Evolutionary conservation across 805 yeast species (phyloP).

Genomic region (Candida dajiaensis): DNA sequence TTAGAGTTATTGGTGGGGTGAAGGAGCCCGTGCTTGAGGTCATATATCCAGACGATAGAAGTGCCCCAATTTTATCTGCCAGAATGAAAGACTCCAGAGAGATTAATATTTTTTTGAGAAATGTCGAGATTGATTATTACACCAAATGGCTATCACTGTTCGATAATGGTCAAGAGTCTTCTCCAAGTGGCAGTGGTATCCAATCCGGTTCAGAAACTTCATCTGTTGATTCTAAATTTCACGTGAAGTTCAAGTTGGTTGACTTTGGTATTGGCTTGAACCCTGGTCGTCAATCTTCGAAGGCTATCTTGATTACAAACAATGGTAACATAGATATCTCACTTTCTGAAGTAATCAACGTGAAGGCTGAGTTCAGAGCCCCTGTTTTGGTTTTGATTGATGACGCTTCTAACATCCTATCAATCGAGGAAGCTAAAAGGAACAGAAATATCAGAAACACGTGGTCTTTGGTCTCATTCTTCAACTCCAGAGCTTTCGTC

Average conservation of each 20-base stretch:
- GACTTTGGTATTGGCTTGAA: conserved; percentile 57
- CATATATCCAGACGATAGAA: conserved; percentile 29
- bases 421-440: conserved; percentile 24
- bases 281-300: conserved; percentile 57
- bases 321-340: conserved; percentile 50
- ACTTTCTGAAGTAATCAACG: conserved; percentile 25
- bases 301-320: conserved; percentile 43
- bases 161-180: conserved; percentile 19
- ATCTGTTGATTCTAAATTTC: conserved; percentile 6
- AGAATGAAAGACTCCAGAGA: conserved; percentile 30
- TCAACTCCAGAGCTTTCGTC: conserved; percentile 44
- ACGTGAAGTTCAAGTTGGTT: conserved; percentile 24
- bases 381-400: conserved; percentile 56
- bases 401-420: conserved; percentile 39
- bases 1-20: conserved; percentile 6
- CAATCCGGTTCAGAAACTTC: conserved; percentile 6
- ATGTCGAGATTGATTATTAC: conserved; percentile 48
- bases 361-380: conserved; percentile 44
- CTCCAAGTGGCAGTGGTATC: conserved; percentile 4
- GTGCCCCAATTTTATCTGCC: conserved; percentile 36
- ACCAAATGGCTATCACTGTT: conserved; percentile 51
- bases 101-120: conserved; percentile 40
- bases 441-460: conserved; percentile 19
- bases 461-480: conserved; percentile 38
- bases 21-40: conserved; percentile 28